These are phyloP conservation scores for Arachis monticola DNA, from an alignment of 331 rosid species.

Conservation along the genomic window DNA sequence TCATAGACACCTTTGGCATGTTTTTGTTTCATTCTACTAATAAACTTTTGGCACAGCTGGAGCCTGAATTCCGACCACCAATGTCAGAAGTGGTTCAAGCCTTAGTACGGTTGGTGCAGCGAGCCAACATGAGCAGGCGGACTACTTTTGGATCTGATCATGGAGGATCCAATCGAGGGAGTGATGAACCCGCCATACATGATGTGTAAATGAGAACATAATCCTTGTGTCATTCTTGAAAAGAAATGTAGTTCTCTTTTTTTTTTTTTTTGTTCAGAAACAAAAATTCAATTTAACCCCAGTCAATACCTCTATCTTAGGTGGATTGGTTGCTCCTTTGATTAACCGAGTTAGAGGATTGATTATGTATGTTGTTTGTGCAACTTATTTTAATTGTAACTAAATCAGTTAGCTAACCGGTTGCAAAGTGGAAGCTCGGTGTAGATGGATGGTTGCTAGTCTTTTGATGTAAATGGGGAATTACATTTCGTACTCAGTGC, in stretches of 20 bases:
- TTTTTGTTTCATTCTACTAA: background rate
- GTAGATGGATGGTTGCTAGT: too few species aligned
- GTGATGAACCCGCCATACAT: conserved; percentile 46
- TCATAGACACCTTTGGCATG: background rate
- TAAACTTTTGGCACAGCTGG: conserved; percentile 62
- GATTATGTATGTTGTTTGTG: conserved; percentile 47
- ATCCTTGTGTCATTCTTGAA: conserved; percentile 13
- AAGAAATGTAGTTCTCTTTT: conserved; percentile 25
- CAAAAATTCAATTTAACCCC: background rate
- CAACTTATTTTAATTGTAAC: conserved; percentile 35
- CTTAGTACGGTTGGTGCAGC: conserved; percentile 88
- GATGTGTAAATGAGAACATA: conserved; percentile 42
- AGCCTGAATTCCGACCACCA: conserved; percentile 98
- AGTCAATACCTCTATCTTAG: conserved; percentile 8
- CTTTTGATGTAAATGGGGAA: background rate
- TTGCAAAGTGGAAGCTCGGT: conserved; percentile 31
- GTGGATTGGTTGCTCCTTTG: conserved; percentile 38
- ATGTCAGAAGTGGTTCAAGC: conserved; percentile 99
- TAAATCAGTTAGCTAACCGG: conserved; percentile 34
- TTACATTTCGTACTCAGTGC: background rate
- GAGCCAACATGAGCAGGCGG: conserved; percentile 97
- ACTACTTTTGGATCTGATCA: conserved; percentile 83
- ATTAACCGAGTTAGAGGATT: conserved; percentile 38
- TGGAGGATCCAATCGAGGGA: conserved; percentile 67
- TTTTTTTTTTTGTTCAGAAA: background rate